Percentiles rank a stretch among this genome's conserved stretches.
phyloP scores from a whole-genome alignment of 306 rosid genomes.

The Inga laurina region DNA sequence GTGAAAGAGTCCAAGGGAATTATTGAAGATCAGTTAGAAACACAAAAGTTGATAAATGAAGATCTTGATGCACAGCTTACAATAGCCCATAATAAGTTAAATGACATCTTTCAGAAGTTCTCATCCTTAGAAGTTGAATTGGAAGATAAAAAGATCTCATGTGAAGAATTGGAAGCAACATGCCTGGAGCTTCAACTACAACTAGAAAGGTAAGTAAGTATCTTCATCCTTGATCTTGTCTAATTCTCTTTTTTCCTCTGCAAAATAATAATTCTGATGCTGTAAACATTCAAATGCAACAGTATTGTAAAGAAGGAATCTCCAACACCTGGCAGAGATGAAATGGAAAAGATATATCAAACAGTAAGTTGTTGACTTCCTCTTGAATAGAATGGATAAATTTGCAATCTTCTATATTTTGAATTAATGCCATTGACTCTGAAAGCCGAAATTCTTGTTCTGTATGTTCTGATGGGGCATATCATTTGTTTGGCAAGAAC shows the following conservation, averaged over 20 bases:
- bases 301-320: slow-evolving; percentile 68
- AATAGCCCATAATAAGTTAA: slow-evolving; percentile 52
- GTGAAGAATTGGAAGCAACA: slow-evolving; percentile 74
- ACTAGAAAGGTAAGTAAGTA: slow-evolving; percentile 71
- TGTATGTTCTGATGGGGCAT: not conserved
- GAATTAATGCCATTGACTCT: not conserved
- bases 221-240: not conserved
- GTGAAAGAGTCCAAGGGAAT: slow-evolving; percentile 49
- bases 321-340: slow-evolving; percentile 43
- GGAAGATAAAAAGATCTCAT: slow-evolving; percentile 68
- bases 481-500: not conserved
- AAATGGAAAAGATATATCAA: slow-evolving; percentile 59
- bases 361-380: slow-evolving; percentile 50
- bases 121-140: slow-evolving; percentile 74
- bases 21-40: slow-evolving; percentile 58
- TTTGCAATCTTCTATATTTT: not conserved
- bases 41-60: slow-evolving; percentile 60
- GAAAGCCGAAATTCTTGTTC: not conserved
- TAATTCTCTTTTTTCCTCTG: not conserved
- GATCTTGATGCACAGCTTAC: slow-evolving; percentile 74
- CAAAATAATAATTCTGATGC: slow-evolving; percentile 24
- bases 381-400: slow-evolving; percentile 3
- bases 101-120: slow-evolving; percentile 59
- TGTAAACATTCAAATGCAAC: slow-evolving; percentile 29
- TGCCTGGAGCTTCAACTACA: slow-evolving; percentile 91